Percentiles rank a stretch among this genome's conserved stretches.
phyloP scores from a whole-genome alignment of 768 basidiomycete species.

The Boletales sp. region DNA sequence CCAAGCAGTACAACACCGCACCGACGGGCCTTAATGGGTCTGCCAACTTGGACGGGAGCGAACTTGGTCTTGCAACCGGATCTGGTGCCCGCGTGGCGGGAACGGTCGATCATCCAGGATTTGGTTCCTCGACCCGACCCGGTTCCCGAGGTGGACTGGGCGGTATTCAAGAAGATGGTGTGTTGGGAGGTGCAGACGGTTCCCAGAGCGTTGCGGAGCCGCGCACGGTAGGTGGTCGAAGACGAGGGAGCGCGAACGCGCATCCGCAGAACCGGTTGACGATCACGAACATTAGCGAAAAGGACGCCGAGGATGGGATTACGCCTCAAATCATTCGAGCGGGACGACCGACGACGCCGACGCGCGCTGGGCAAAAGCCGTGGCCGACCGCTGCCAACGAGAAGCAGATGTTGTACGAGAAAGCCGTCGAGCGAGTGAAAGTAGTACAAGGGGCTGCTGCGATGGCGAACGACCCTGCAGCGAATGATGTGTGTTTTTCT shows the following conservation, averaged over 20 bases:
- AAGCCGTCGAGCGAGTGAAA: conserved; percentile 37
- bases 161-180: conserved; percentile 22
- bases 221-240: conserved; percentile 21
- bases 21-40: conserved; percentile 22
- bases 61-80: conserved; percentile 19
- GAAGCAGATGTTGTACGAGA: conserved; percentile 38
- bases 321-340: conserved; percentile 15
- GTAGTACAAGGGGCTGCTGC: conserved; percentile 34
- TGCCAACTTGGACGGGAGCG: conserved; percentile 15
- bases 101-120: conserved; percentile 30
- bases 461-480: conserved; percentile 23
- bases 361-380: conserved; percentile 20
- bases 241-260: conserved; percentile 30
- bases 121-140: conserved; percentile 14
- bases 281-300: conserved; percentile 39
- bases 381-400: conserved; percentile 43
- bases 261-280: conserved; percentile 34
- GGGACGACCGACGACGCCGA: conserved; percentile 21
- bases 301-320: conserved; percentile 35
- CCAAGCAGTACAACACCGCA: conserved; percentile 27
- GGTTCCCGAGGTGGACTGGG: conserved; percentile 15
- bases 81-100: conserved; percentile 8
- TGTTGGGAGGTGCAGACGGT: conserved; percentile 3
- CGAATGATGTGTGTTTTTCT: conserved; percentile 24
- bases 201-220: background rate